Evolutionary conservation across 805 yeast genomes (phyloP).

Genomic region (Saccharomyces eubayanus): DNA sequence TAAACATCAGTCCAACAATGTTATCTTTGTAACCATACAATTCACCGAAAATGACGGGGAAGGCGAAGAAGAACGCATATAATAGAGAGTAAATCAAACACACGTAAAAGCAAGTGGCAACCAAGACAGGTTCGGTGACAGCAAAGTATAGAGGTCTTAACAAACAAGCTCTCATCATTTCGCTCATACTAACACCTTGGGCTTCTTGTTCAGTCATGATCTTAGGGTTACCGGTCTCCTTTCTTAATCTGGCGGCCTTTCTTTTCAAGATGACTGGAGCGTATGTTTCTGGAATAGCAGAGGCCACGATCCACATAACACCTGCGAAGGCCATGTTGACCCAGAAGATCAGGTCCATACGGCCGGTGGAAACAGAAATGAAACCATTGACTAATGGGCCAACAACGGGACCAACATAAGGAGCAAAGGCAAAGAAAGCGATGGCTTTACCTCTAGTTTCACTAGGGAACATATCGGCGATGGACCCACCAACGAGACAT

Average conservation of each 20-base stretch:
- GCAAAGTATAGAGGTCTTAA: constrained; percentile 73
- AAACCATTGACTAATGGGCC: constrained; percentile 88
- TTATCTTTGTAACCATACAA: constrained; percentile 74
- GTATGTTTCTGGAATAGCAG: constrained; percentile 80
- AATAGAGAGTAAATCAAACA: constrained; percentile 84
- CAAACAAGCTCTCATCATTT: constrained; percentile 64
- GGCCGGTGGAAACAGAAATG: constrained; percentile 60
- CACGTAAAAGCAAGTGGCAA: constrained; percentile 74
- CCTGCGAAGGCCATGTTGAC: constrained; percentile 91
- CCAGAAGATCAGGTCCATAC: constrained; percentile 73
- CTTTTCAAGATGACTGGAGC: constrained; percentile 70
- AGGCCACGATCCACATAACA: constrained; percentile 59
- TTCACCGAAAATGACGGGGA: constrained; percentile 77
- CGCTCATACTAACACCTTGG: constrained; percentile 57
- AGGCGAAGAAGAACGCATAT: constrained; percentile 91
- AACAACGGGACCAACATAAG: constrained; percentile 85
- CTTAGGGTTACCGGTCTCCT: constrained; percentile 71
- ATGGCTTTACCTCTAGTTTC: constrained; percentile 81
- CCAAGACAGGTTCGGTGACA: constrained; percentile 76
- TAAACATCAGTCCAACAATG: constrained; percentile 74
- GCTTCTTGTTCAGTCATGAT: constrained; percentile 94
- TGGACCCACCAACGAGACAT: constrained; percentile 82
- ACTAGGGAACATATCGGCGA: constrained; percentile 80
- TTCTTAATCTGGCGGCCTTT: constrained; percentile 59
- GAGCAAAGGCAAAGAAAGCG: constrained; percentile 86